Conservation (phyloP, 345 rosid genomes). For the Pistacia atlantica region DNA sequence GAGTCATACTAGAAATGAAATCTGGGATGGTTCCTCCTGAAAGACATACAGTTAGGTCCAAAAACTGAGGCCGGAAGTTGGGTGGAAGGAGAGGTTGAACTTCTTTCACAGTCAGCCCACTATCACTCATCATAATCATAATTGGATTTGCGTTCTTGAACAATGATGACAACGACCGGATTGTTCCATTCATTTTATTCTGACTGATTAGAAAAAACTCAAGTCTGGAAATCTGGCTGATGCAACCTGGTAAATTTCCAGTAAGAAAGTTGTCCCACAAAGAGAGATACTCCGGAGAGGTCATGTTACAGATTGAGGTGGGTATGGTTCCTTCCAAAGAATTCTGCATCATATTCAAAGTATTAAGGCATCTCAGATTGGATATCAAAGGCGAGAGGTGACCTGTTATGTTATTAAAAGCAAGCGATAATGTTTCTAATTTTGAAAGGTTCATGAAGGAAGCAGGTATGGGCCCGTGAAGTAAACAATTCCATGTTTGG, state of each 20-base stretch:
- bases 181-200: too few relatives aligned
- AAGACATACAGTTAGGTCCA: too few relatives aligned
- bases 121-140: too few relatives aligned
- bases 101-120: too few relatives aligned
- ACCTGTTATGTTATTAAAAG: slow-evolving; percentile 16
- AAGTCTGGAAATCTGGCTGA: slow-evolving; percentile 18
- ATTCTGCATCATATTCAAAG: slow-evolving; percentile 1
- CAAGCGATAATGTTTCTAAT: neutral
- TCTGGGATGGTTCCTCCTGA: too few relatives aligned
- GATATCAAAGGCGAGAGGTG: slow-evolving; percentile 16
- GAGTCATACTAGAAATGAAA: too few relatives aligned
- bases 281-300: neutral
- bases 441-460: slow-evolving; percentile 21
- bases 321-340: slow-evolving; percentile 26
- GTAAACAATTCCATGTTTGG: neutral
- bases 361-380: slow-evolving; percentile 24
- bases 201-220: neutral
- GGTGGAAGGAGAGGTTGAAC: too few relatives aligned
- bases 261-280: neutral
- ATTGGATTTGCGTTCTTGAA: too few relatives aligned
- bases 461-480: slow-evolving; percentile 20
- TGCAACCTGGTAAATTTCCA: slow-evolving; percentile 26
- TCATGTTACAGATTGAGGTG: too few relatives aligned
- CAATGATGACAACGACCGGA: too few relatives aligned
- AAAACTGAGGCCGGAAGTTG: too few relatives aligned